phyloP scores from a whole-genome alignment of 1,139 yeast genomes.

The Arxiozyma telluris region DNA sequence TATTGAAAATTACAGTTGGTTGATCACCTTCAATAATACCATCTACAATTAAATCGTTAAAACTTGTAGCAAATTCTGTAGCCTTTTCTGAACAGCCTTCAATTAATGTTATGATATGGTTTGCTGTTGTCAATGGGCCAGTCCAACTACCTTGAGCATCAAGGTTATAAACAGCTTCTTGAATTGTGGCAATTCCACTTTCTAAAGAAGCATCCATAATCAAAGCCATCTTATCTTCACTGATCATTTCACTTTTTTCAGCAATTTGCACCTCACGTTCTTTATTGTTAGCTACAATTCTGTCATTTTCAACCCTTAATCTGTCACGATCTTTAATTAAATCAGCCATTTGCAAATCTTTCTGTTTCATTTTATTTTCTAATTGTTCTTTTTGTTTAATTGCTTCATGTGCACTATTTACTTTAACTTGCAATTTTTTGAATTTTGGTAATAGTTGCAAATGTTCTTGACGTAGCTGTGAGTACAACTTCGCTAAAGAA shows the following conservation, averaged over 20 bases:
- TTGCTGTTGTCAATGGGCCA: slow-evolving; percentile 69
- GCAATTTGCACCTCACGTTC: background rate
- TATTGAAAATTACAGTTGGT: slow-evolving; percentile 54
- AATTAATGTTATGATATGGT: slow-evolving; percentile 47
- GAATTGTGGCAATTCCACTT: slow-evolving; percentile 63
- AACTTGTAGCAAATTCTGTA: slow-evolving; percentile 73
- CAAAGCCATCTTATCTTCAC: slow-evolving; percentile 10
- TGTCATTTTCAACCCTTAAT: slow-evolving; percentile 75
- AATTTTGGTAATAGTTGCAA: slow-evolving; percentile 68
- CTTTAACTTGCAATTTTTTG: slow-evolving; percentile 80
- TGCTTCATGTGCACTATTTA: slow-evolving; percentile 88
- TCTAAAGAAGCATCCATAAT: slow-evolving; percentile 67
- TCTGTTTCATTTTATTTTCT: slow-evolving; percentile 76
- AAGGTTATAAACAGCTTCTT: slow-evolving; percentile 63
- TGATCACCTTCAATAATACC: slow-evolving; percentile 61
- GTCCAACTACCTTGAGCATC: slow-evolving; percentile 81
- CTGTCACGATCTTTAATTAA: slow-evolving; percentile 84
- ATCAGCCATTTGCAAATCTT: slow-evolving; percentile 82
- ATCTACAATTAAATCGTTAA: slow-evolving; percentile 70
- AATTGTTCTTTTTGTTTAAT: slow-evolving; percentile 74
- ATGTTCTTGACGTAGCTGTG: slow-evolving; percentile 89
- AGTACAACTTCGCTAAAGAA: slow-evolving; percentile 78
- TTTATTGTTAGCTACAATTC: slow-evolving; percentile 21
- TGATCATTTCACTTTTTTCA: slow-evolving; percentile 15
- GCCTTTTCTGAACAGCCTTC: slow-evolving; percentile 67